These are phyloP conservation scores for Phoma sp. DNA, from an alignment of 2,329 filamentous ascomycete genomes.

Conservation along the genomic window DNA sequence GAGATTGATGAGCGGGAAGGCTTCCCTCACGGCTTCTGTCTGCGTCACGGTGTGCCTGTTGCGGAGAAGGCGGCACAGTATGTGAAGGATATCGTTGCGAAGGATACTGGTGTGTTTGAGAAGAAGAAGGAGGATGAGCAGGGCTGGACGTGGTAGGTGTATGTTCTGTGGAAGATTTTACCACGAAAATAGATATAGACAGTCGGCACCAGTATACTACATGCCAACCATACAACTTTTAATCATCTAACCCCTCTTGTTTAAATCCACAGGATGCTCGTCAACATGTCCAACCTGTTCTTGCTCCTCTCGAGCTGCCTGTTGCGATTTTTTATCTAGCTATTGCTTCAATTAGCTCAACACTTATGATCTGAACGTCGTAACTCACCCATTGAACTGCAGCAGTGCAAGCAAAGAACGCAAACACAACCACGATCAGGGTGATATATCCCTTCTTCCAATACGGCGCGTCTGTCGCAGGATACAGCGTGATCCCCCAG, in stretches of 20 bases:
- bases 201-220: not conserved
- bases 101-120: slow-evolving; percentile 22
- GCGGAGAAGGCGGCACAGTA: slow-evolving; percentile 59
- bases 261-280: not conserved
- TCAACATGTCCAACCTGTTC: not conserved
- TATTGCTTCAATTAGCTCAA: not conserved
- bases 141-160: slow-evolving; percentile 12
- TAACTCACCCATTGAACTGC: slow-evolving; percentile 32
- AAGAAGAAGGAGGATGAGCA: slow-evolving; percentile 14
- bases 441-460: slow-evolving; percentile 50
- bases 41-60: slow-evolving; percentile 56
- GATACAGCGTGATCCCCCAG: slow-evolving; percentile 54
- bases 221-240: not conserved
- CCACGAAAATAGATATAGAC: not conserved
- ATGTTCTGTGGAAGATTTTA: not conserved
- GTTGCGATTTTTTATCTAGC: slow-evolving; percentile 17
- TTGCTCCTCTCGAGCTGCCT: not conserved
- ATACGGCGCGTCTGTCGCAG: slow-evolving; percentile 52
- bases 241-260: slow-evolving; percentile 3
- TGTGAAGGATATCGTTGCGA: slow-evolving; percentile 51
- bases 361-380: not conserved
- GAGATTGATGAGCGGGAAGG: slow-evolving; percentile 60
- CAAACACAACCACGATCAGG: slow-evolving; percentile 42
- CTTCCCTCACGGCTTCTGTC: slow-evolving; percentile 65
- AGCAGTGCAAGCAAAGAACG: slow-evolving; percentile 32